Base-by-base conservation (phyloP, 2,329 filamentous ascomycete species). In the Aspergillus sp. region DNA sequence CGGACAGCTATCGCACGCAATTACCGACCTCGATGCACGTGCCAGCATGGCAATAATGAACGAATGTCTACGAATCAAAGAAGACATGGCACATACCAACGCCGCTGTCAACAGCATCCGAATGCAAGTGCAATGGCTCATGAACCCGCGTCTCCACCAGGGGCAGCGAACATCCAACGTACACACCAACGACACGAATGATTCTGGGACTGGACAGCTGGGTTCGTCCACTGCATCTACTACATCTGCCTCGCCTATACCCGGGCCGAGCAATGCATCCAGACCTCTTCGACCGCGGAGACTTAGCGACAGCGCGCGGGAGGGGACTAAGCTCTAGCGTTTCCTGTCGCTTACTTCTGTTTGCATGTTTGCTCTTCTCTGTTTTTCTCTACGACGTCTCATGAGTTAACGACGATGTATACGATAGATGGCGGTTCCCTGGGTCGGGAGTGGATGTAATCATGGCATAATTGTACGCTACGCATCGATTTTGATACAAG, bases 41-140 rank as follows among this genome's bases (percentile, higher is more conserved):
- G 76, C 78, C 33, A 81, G 73, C 61, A 81, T 84, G 79, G 76
- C 80, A 49, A 75, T 81, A 37, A 74, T 83, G 67, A 84, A 82
- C 55, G 81, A 84, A 60, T 80, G 75, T 42, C 70, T 83, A 27
- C 77, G 80, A 3, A 73, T 78, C 44, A 80, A 81, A 50, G 81
- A 83, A 54, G 80, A 84, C 50, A 76, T 83, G 67, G 72, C 80
- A 9, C 80, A 82, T 57, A 76, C 78, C 6, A 81, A 78, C 50
- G 79, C 80, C 3, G 80, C 79, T 35, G 72, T 84, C 41, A 78
- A 75, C 54, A 76, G 73, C 13, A 73, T 83, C 52, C 74, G 78
- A 46, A 75, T 82, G 68, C 81, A 84, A 56, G 70, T 84, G 19
- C 79, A 82, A 45, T 83, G 81, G 81, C 71, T 83, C 10, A 77